Conservation (phyloP, 768 basidiomycete species). For the Favolaschia claudopus region DNA sequence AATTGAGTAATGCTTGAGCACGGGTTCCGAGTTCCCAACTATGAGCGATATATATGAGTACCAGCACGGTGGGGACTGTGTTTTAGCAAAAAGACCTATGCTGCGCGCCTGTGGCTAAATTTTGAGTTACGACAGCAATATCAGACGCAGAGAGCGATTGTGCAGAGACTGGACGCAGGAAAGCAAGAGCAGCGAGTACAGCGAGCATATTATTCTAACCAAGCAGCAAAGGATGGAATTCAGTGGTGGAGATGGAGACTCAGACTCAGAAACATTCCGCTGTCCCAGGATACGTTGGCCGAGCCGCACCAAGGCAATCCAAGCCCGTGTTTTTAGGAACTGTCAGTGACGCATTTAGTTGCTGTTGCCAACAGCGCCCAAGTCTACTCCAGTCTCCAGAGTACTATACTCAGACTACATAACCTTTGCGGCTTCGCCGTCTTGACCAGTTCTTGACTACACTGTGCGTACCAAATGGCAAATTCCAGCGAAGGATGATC, state of each 20-base stretch:
- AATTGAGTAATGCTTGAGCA: slow-evolving; percentile 56
- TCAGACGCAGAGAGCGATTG: slow-evolving; percentile 44
- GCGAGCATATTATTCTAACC: neutral
- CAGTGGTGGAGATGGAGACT: neutral
- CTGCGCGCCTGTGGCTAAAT: slow-evolving; percentile 46
- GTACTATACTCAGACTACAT: too few species aligned
- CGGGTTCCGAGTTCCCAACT: slow-evolving; percentile 68
- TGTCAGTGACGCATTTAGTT: neutral
- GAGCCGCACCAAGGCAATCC: too few species aligned
- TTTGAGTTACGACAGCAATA: slow-evolving; percentile 41
- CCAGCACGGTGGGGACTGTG: neutral
- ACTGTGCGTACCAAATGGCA: too few species aligned
- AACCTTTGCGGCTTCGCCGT: too few species aligned
- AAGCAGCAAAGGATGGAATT: neutral
- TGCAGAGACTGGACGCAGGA: slow-evolving; percentile 19
- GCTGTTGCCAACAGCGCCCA: too few species aligned
- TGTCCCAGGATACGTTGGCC: too few species aligned
- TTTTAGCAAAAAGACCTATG: slow-evolving; percentile 39
- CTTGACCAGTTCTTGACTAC: too few species aligned
- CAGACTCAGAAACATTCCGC: too few species aligned
- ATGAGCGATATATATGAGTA: neutral
- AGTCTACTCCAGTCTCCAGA: too few species aligned
- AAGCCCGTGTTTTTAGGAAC: neutral
- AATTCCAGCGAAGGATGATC: too few species aligned
- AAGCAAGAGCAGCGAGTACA: neutral